Base-by-base conservation (phyloP, 2,329 filamentous ascomycete species). In the Clarireedia hainanense region DNA sequence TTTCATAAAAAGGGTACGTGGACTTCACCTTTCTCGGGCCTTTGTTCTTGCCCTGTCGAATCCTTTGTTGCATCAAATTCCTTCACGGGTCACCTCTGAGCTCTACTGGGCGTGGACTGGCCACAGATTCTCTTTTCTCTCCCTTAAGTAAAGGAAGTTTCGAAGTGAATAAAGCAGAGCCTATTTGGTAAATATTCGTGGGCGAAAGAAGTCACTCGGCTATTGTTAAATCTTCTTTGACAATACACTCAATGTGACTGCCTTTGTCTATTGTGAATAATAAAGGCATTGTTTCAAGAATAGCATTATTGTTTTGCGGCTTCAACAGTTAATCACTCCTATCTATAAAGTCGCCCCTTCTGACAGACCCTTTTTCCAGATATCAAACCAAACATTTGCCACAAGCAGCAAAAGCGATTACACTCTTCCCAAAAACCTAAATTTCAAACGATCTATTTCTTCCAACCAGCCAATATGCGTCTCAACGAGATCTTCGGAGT, bases 401-500 rank as follows among this genome's bases (percentile, higher is more conserved):
- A 12, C 42, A 46, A 42, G 15, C 39, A 20, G 15, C 5, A 42
- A 20, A 20, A 20, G 3, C 39, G 39, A 42, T 5, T n/a, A 7
- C 15, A 42, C n/a, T 42, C 39, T 42, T 42, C 9, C 39, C 7
- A 42, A 42, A n/a, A 14, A n/a, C 14, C 15, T 20, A 42, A 42
- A n/a, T 7, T 20, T 6, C 17, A 63, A 39, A 67, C 64, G 59
- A 63, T 48, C 40, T 51, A 60, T 51, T 58, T 52, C 45, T 34
- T 17, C 24, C 42, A 57, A 52, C 50, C 10, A 30, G 52, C 61
- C 65, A 70, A 66, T 64, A 79, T 71, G 65, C 72, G 73, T 70
- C 73, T 76, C 73, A 80, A 71, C 65, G 67, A 74, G 65, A 69
- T 76, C 62, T 65, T 81, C 60, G 70, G 80, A 66, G 74, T 76